Conservation (phyloP, 2,329 filamentous ascomycete species). For the Aspergillus neoniger region DNA sequence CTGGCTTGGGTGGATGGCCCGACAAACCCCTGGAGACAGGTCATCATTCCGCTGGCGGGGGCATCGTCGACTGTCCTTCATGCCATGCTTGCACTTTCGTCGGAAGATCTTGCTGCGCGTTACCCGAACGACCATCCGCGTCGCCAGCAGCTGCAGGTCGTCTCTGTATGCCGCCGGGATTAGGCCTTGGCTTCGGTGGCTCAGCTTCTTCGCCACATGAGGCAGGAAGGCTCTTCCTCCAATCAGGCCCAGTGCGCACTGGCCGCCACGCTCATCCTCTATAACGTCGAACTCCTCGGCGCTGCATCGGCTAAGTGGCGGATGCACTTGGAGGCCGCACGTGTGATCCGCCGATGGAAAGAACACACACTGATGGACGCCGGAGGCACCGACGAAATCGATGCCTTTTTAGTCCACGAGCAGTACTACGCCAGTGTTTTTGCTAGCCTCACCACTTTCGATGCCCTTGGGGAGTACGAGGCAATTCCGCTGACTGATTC, state of each 20-base stretch:
- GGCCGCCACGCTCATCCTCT: constrained; percentile 29
- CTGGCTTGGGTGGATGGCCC: constrained; percentile 32
- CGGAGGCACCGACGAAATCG: background rate
- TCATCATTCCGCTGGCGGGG: constrained; percentile 29
- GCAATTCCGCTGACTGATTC: constrained; percentile 16
- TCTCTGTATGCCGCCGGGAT: constrained; percentile 15
- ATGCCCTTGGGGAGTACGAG: constrained; percentile 16
- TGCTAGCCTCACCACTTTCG: constrained; percentile 28
- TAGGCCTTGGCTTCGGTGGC: constrained; percentile 16
- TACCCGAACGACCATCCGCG: constrained; percentile 13
- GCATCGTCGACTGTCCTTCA: constrained; percentile 24
- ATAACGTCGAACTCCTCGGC: constrained; percentile 29
- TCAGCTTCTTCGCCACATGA: constrained; percentile 12
- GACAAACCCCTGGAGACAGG: constrained; percentile 27
- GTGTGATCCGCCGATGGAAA: constrained; percentile 23
- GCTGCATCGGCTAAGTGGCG: constrained; percentile 25
- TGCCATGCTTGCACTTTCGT: constrained; percentile 28
- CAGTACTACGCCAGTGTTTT: constrained; percentile 32
- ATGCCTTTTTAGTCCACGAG: constrained; percentile 29
- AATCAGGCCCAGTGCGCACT: constrained; percentile 16
- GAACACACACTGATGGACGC: background rate
- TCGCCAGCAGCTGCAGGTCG: constrained; percentile 7
- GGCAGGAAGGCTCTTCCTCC: background rate
- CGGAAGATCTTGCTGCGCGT: constrained; percentile 24
- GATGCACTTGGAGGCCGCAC: constrained; percentile 28